Conservation (phyloP, 805 yeast species). For the Kazachstania psychrophila region DNA sequence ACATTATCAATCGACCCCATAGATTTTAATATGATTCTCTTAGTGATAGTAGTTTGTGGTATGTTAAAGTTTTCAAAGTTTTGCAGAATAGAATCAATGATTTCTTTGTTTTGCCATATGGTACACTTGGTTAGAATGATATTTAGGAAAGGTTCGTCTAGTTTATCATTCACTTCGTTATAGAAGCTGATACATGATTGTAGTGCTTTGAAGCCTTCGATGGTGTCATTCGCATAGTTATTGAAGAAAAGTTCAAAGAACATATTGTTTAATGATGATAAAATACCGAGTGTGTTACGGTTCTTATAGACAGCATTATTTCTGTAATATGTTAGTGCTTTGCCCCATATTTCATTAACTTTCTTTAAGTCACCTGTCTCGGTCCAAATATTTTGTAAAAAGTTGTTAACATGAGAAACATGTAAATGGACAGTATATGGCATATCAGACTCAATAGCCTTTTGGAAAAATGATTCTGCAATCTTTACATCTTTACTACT, state of each 20-base stretch:
- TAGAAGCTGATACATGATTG: constrained; percentile 45
- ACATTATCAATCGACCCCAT: constrained; percentile 47
- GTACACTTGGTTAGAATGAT: constrained; percentile 53
- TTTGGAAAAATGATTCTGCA: constrained; percentile 61
- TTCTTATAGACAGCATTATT: background rate
- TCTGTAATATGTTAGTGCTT: constrained; percentile 8
- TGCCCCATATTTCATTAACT: constrained; percentile 49
- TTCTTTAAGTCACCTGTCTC: constrained; percentile 44
- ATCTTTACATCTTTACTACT: constrained; percentile 57
- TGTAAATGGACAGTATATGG: constrained; percentile 62
- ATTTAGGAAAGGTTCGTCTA: constrained; percentile 70
- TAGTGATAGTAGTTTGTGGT: constrained; percentile 52
- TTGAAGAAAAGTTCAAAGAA: constrained; percentile 57
- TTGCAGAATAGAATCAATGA: constrained; percentile 48
- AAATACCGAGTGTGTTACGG: constrained; percentile 44
- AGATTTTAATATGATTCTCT: constrained; percentile 60
- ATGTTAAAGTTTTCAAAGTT: constrained; percentile 47
- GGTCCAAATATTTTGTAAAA: constrained; percentile 48
- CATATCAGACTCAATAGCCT: constrained; percentile 54
- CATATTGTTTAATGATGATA: constrained; percentile 56
- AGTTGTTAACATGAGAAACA: constrained; percentile 56
- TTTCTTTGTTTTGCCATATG: constrained; percentile 51
- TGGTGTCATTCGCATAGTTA: constrained; percentile 35
- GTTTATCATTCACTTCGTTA: constrained; percentile 35
- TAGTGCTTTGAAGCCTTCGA: constrained; percentile 45